A percentile compares a stretch with the other conserved stretches of the same genome.
Evolutionary conservation across 306 rosid species (phyloP).

Genomic region (Ormosia semicastrata): DNA sequence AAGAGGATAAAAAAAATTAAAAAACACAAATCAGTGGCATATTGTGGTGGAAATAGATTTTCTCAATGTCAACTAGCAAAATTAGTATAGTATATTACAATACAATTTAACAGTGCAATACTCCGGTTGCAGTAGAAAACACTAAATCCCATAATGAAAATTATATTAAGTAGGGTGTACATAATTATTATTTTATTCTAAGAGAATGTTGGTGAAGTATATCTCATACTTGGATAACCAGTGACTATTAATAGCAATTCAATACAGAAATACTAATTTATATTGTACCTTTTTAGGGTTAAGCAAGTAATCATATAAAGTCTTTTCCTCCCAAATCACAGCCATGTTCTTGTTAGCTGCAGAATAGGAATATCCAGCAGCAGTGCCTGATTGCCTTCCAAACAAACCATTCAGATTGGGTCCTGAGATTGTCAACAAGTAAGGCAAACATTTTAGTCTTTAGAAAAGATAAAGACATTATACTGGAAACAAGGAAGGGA

Average conservation of each 20-base stretch:
- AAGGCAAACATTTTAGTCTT: not conserved
- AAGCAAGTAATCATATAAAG: slow-evolving; percentile 83
- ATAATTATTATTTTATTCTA: not conserved
- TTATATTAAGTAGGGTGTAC: not conserved
- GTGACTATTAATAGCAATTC: not conserved
- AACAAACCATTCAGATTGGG: slow-evolving; percentile 87
- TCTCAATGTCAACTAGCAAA: not conserved
- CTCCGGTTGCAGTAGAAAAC: not conserved
- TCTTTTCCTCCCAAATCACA: slow-evolving; percentile 86
- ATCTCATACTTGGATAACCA: not conserved
- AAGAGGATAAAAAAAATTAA: not conserved
- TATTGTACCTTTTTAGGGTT: slow-evolving; percentile 83
- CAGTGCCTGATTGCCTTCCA: slow-evolving; percentile 97
- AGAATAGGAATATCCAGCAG: slow-evolving; percentile 83
- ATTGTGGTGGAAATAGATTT: not conserved
- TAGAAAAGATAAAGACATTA: not conserved
- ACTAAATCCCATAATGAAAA: not conserved
- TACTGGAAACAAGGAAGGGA: not conserved
- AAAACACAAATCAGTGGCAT: slow-evolving; percentile 12
- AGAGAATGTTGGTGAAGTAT: not conserved
- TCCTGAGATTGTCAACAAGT: slow-evolving; percentile 44
- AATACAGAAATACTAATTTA: not conserved
- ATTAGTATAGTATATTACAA: not conserved
- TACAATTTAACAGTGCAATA: not conserved
- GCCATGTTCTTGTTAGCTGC: slow-evolving; percentile 95